Evolutionary conservation across 2,329 filamentous ascomycete genomes (phyloP).

Genomic region (Calycina marina): DNA sequence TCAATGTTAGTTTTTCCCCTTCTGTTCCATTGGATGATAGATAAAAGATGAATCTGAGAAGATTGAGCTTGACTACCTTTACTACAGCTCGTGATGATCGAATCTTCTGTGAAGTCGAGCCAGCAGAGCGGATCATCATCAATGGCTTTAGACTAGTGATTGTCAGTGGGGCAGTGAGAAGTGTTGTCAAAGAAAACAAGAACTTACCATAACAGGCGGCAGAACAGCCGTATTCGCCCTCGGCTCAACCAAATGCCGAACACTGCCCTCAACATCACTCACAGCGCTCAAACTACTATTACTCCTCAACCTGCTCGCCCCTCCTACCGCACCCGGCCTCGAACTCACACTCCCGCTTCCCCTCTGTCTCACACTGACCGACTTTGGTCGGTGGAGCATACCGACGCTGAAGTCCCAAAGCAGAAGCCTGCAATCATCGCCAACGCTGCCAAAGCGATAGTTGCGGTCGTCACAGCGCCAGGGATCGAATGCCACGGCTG

Average conservation of each 20-base stretch:
- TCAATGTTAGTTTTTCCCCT: conserved; percentile 1
- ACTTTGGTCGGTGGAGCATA: conserved; percentile 86
- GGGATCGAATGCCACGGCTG: conserved; percentile 83
- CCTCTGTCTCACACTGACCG: conserved; percentile 46
- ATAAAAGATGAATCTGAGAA: too few relatives aligned
- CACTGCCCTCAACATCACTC: conserved; percentile 39
- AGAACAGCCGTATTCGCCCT: conserved; percentile 70
- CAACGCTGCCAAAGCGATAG: conserved; percentile 91
- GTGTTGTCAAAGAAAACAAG: not conserved
- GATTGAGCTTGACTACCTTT: conserved; percentile 54
- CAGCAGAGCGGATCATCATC: conserved; percentile 80
- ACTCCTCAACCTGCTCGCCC: conserved; percentile 47
- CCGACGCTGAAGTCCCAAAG: conserved; percentile 97
- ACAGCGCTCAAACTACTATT: conserved; percentile 49
- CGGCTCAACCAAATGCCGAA: conserved; percentile 74
- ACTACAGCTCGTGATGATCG: conserved; percentile 84
- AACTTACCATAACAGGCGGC: conserved; percentile 71
- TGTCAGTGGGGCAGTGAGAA: conserved; percentile 12
- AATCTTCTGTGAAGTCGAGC: conserved; percentile 86
- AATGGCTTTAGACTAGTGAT: conserved; percentile 56
- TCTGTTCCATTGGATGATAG: too few relatives aligned
- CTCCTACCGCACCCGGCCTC: conserved; percentile 32
- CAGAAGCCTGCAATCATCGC: conserved; percentile 79
- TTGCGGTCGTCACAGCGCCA: conserved; percentile 94
- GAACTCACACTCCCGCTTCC: conserved; percentile 34